Evolutionary conservation across 371 early-diverging fungal genomes (phyloP).

Genomic region (Paraphysoderma sedebokerense): DNA sequence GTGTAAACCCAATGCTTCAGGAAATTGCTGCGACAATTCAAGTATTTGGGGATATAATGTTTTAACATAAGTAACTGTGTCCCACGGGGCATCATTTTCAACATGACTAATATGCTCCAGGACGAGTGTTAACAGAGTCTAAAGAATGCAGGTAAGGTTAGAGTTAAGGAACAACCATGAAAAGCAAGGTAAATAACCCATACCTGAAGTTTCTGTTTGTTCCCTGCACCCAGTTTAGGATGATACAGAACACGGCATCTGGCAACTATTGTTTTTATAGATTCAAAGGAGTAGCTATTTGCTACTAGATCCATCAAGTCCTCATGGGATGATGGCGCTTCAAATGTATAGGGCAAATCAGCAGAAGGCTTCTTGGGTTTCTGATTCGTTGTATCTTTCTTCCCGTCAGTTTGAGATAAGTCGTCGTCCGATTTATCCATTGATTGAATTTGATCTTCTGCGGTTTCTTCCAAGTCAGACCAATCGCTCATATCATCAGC

Average conservation of each 20-base stretch:
- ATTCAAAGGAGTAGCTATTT: constrained; percentile 30
- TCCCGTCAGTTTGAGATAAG: constrained; percentile 1
- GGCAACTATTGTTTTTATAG: constrained; percentile 46
- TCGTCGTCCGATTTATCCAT: constrained; percentile 10
- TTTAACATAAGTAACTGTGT: too few species aligned
- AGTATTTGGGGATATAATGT: too few species aligned
- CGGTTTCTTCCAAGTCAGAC: constrained; percentile 3
- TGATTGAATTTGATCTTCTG: constrained; percentile 17
- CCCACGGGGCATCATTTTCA: too few species aligned
- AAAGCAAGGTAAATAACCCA: too few species aligned
- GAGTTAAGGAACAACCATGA: too few species aligned
- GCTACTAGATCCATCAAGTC: constrained; percentile 36
- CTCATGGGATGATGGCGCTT: constrained; percentile 48
- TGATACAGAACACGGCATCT: constrained; percentile 70
- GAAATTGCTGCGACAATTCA: constrained; percentile 32
- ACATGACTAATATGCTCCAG: too few species aligned
- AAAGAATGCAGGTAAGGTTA: too few species aligned
- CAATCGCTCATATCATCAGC: constrained; percentile 12
- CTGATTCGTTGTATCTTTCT: constrained; percentile 3
- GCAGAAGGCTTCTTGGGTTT: constrained; percentile 8
- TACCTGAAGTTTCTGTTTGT: constrained; percentile 45
- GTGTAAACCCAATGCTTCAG: too few species aligned
- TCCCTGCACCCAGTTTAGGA: constrained; percentile 51
- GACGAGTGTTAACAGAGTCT: too few species aligned
- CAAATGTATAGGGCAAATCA: constrained; percentile 67